phyloP scores from a whole-genome alignment of 2,329 filamentous ascomycete species.

The Cordyceps javanica region DNA sequence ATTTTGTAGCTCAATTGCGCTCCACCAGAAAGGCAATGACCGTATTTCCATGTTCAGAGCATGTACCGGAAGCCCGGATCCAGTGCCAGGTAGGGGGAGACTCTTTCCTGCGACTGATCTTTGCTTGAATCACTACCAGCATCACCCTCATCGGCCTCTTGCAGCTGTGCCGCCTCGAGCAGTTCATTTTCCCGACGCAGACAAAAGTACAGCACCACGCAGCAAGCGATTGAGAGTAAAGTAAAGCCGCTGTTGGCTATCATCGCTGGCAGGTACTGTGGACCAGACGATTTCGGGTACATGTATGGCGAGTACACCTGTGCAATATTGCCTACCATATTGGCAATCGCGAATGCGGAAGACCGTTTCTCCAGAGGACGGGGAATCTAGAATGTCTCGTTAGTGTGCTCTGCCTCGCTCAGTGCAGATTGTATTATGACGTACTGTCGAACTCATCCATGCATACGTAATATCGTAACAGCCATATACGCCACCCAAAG shows the following conservation, averaged over 20 bases:
- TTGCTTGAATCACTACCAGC: not conserved
- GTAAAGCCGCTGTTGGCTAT: constrained; percentile 59
- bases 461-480: constrained; percentile 13
- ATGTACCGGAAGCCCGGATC: constrained; percentile 5
- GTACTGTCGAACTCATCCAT: constrained; percentile 13
- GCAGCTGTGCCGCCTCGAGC: constrained; percentile 36
- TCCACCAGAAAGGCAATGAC: not conserved
- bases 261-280: constrained; percentile 46
- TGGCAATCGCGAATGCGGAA: constrained; percentile 59
- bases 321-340: constrained; percentile 57
- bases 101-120: not conserved
- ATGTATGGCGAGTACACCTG: constrained; percentile 43
- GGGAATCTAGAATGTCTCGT: constrained; percentile 36
- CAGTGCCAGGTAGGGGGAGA: not conserved
- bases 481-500: constrained; percentile 11
- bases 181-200: constrained; percentile 56
- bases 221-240: constrained; percentile 44
- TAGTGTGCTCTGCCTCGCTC: not conserved
- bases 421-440: constrained; percentile 16
- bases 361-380: constrained; percentile 64
- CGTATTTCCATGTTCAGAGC: not conserved
- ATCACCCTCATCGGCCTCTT: constrained; percentile 10
- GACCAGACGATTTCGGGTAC: constrained; percentile 36
- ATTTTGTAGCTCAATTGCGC: no score
- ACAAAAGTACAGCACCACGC: constrained; percentile 43